These are phyloP conservation scores for Globisporangium abappressorium DNA, from an alignment of 352 stramenopile species.

Conservation along the genomic window DNA sequence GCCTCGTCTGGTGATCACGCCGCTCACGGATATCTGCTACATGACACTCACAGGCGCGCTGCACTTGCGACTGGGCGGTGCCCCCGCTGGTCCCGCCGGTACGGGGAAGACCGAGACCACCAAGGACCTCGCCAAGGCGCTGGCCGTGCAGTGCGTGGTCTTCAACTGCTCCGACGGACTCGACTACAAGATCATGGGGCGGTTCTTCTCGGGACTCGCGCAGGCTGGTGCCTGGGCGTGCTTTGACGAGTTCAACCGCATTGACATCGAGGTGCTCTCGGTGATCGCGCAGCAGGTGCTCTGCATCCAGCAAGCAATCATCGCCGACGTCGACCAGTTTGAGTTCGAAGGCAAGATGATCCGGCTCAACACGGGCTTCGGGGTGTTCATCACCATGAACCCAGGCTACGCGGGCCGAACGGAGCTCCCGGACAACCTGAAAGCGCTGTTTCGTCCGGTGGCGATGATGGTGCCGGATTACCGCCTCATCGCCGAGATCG, in stretches of 20 bases:
- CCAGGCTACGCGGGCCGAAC: constrained; percentile 91
- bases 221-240: constrained; percentile 93
- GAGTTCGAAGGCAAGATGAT: constrained; percentile 94
- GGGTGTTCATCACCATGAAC: constrained; percentile 96
- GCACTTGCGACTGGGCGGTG: constrained; percentile 90
- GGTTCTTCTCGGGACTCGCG: constrained; percentile 93
- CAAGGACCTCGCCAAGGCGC: constrained; percentile 92
- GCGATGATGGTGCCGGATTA: constrained; percentile 96
- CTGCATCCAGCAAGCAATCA: constrained; percentile 93
- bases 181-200: constrained; percentile 96
- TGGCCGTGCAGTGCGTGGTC: constrained; percentile 93
- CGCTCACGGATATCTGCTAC: constrained; percentile 86
- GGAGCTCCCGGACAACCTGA: constrained; percentile 93
- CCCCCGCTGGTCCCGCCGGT: constrained; percentile 90
- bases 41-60: constrained; percentile 95
- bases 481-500: constrained; percentile 93
- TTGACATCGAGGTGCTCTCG: constrained; percentile 94
- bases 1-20: constrained; percentile 79
- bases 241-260: constrained; percentile 97
- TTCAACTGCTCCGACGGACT: constrained; percentile 96
- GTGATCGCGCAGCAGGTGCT: constrained; percentile 96
- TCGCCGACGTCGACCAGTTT: constrained; percentile 85
- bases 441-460: constrained; percentile 91
- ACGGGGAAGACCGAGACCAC: constrained; percentile 96
- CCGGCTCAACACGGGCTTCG: constrained; percentile 88